These are phyloP conservation scores for Leucoagaricus sp. DNA, from an alignment of 1,284 basidiomycete genomes.

Conservation along the genomic window DNA sequence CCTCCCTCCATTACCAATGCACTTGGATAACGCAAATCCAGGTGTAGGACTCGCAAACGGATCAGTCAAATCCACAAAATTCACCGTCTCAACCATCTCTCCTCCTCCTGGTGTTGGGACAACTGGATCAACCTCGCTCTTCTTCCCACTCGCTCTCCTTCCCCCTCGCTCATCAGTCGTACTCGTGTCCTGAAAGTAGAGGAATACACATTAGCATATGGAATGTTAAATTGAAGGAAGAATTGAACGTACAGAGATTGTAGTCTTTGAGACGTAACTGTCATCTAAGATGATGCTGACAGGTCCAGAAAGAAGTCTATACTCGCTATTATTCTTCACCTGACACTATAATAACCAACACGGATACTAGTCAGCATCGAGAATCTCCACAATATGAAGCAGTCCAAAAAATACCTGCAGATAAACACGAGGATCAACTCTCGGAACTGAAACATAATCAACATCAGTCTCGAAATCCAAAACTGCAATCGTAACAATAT, in stretches of 20 bases:
- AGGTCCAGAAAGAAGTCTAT: conserved; percentile 48
- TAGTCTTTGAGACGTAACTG: conserved; percentile 48
- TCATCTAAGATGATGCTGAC: conserved; percentile 53
- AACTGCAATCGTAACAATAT: conserved; percentile 53
- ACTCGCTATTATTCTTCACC: conserved; percentile 54
- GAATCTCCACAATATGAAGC: too few species aligned
- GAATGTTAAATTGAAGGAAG: not conserved
- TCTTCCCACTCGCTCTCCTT: too few species aligned
- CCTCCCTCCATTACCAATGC: too few species aligned
- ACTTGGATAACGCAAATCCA: too few species aligned
- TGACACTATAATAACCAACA: conserved; percentile 43
- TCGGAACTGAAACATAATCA: conserved; percentile 50
- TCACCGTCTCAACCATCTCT: too few species aligned
- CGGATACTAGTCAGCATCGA: too few species aligned
- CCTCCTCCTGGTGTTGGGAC: too few species aligned
- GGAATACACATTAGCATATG: not conserved
- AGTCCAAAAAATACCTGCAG: conserved; percentile 38
- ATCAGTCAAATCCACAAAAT: too few species aligned
- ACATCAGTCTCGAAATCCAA: conserved; percentile 48
- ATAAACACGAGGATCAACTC: conserved; percentile 46
- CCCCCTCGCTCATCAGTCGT: too few species aligned
- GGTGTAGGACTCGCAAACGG: too few species aligned
- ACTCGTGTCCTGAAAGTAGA: conserved; percentile 36
- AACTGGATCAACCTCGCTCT: too few species aligned
- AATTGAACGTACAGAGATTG: not conserved